These are phyloP conservation scores for Penicillium sp. DNA, from an alignment of 2,329 filamentous ascomycete genomes.

Conservation along the genomic window DNA sequence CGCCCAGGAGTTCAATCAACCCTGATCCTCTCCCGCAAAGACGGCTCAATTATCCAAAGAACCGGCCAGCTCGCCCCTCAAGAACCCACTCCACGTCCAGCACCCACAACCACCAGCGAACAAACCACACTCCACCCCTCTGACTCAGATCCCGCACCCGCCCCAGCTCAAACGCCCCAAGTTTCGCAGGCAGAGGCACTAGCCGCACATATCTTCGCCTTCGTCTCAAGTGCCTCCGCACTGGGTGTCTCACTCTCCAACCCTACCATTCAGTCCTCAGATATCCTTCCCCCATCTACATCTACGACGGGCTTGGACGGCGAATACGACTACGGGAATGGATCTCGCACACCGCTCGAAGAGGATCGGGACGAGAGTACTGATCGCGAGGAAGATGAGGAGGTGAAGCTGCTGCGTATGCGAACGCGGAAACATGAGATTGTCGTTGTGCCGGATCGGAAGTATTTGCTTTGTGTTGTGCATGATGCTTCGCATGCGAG, in stretches of 20 bases:
- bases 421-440: slow-evolving; percentile 51
- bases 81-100: slow-evolving; percentile 12
- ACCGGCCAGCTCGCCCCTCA: slow-evolving; percentile 41
- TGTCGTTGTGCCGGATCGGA: slow-evolving; percentile 51
- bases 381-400: slow-evolving; percentile 42
- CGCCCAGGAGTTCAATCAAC: slow-evolving; percentile 52
- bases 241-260: slow-evolving; percentile 36
- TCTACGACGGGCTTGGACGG: slow-evolving; percentile 6
- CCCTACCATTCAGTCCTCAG: slow-evolving; percentile 17
- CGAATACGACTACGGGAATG: slow-evolving; percentile 14
- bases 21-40: slow-evolving; percentile 50
- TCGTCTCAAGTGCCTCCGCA: slow-evolving; percentile 40
- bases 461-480: slow-evolving; percentile 50
- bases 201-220: slow-evolving; percentile 43
- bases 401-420: slow-evolving; percentile 49
- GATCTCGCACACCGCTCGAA: slow-evolving; percentile 18
- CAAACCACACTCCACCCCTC: slow-evolving; percentile 8
- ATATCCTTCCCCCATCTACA: neutral
- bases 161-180: slow-evolving; percentile 29
- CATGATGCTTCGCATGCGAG: slow-evolving; percentile 38
- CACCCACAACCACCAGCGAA: slow-evolving; percentile 10
- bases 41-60: slow-evolving; percentile 51
- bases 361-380: slow-evolving; percentile 19
- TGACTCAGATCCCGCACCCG: slow-evolving; percentile 17
- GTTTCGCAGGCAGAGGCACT: slow-evolving; percentile 42